phyloP scores from a whole-genome alignment of 257 asterid genomes.

The Primulina tabacum region DNA sequence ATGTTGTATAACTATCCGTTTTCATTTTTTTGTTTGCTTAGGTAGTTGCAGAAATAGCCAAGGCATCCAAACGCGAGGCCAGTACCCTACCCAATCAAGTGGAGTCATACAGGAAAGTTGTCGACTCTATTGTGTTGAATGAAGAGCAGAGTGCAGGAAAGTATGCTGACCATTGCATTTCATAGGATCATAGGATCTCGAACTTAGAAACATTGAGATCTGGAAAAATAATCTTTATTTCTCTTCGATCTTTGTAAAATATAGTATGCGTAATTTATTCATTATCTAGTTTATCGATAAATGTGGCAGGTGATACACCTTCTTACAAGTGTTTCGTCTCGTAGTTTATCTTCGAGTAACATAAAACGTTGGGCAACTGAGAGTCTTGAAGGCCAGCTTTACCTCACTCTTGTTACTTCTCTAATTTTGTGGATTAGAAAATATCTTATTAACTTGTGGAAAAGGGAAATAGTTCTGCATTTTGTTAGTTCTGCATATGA shows the following conservation, averaged over 20 bases:
- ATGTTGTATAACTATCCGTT: conserved; percentile 8
- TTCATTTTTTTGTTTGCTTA: conserved; percentile 27
- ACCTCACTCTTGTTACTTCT: conserved; percentile 15
- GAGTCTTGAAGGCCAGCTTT: conserved; percentile 16
- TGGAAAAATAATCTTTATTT: conserved; percentile 35
- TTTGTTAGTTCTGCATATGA: background rate
- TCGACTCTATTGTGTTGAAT: conserved; percentile 34
- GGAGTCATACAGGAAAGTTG: conserved; percentile 50
- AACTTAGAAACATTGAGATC: conserved; percentile 25
- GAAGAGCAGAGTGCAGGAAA: conserved; percentile 39
- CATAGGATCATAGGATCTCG: conserved; percentile 27
- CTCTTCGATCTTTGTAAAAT: conserved; percentile 14
- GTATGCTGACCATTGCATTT: conserved; percentile 24
- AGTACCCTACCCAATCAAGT: conserved; percentile 54
- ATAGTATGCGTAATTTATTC: background rate
- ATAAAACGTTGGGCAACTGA: conserved; percentile 9
- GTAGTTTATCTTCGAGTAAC: conserved; percentile 1
- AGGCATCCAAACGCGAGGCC: conserved; percentile 79
- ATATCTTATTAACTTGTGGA: background rate
- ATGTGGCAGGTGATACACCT: conserved; percentile 7
- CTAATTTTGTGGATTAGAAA: background rate
- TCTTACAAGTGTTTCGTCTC: background rate
- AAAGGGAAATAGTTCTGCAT: background rate
- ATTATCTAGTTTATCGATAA: conserved; percentile 1
- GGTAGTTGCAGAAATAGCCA: conserved; percentile 88